Evolutionary conservation across 2,329 filamentous ascomycete species (phyloP).

Genomic region (Graphilbum fragrans): DNA sequence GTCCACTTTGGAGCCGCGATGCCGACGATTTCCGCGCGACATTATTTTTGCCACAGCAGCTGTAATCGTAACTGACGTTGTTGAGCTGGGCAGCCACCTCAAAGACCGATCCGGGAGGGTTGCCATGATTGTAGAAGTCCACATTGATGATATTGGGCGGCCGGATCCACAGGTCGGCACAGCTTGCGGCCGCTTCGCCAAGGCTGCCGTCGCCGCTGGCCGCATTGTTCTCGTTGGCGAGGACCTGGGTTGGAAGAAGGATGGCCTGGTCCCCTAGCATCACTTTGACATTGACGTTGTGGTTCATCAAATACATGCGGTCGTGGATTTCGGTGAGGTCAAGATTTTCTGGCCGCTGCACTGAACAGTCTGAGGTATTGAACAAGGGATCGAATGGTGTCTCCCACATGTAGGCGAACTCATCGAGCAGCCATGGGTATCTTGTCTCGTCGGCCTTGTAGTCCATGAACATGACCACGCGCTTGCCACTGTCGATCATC

Average conservation of each 20-base stretch:
- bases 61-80: constrained; percentile 52
- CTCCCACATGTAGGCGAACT: constrained; percentile 86
- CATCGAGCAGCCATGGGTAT: constrained; percentile 74
- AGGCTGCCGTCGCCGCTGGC: constrained; percentile 53
- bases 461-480: constrained; percentile 73
- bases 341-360: constrained; percentile 64
- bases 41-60: background rate
- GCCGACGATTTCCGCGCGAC: background rate
- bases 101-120: constrained; percentile 60
- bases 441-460: constrained; percentile 69
- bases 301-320: constrained; percentile 73
- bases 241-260: constrained; percentile 58
- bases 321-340: constrained; percentile 36
- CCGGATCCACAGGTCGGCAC: constrained; percentile 47
- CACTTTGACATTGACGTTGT: constrained; percentile 68
- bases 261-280: constrained; percentile 50
- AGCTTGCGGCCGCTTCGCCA: constrained; percentile 51
- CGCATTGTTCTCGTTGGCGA: constrained; percentile 62
- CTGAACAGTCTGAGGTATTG: constrained; percentile 58
- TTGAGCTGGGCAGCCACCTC: constrained; percentile 59
- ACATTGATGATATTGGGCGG: constrained; percentile 71
- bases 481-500: constrained; percentile 59
- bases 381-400: constrained; percentile 63
- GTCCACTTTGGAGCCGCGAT: background rate
- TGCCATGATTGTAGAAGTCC: constrained; percentile 71